phyloP scores from a whole-genome alignment of 2,329 filamentous ascomycete genomes.

The Thielaviopsis euricoi region DNA sequence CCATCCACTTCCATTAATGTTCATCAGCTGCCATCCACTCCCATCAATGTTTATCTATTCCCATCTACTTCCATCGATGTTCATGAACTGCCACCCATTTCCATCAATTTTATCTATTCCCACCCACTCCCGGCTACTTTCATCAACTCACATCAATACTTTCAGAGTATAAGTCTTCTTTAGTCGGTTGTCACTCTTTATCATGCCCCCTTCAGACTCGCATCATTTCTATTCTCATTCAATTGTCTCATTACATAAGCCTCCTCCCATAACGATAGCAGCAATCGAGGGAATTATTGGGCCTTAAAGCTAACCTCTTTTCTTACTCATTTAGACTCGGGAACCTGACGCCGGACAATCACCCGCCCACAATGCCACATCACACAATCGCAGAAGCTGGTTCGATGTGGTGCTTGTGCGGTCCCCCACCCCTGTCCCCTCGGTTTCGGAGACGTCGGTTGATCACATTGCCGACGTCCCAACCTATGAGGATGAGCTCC shows the following conservation, averaged over 20 bases:
- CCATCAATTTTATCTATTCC: too few species aligned
- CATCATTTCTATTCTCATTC: too few species aligned
- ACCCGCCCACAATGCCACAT: background rate
- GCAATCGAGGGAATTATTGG: too few species aligned
- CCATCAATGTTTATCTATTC: background rate
- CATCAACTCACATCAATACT: too few species aligned
- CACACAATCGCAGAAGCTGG: background rate
- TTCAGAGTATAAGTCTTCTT: too few species aligned
- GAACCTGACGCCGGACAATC: background rate
- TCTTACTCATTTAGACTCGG: background rate
- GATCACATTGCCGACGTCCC: background rate
- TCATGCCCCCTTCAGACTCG: too few species aligned
- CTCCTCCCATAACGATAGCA: too few species aligned
- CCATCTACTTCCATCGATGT: too few species aligned
- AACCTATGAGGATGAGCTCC: background rate
- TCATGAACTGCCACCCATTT: too few species aligned
- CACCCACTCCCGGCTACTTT: too few species aligned
- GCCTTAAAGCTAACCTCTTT: background rate
- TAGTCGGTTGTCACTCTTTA: too few species aligned
- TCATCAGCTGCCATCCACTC: background rate
- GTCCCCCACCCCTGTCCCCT: background rate
- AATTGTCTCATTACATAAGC: too few species aligned
- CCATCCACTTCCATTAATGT: background rate
- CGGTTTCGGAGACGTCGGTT: background rate
- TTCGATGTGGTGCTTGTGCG: background rate